Evolutionary conservation across 257 asterid genomes (phyloP).

Genomic region (Craterostigma plantagineum): DNA sequence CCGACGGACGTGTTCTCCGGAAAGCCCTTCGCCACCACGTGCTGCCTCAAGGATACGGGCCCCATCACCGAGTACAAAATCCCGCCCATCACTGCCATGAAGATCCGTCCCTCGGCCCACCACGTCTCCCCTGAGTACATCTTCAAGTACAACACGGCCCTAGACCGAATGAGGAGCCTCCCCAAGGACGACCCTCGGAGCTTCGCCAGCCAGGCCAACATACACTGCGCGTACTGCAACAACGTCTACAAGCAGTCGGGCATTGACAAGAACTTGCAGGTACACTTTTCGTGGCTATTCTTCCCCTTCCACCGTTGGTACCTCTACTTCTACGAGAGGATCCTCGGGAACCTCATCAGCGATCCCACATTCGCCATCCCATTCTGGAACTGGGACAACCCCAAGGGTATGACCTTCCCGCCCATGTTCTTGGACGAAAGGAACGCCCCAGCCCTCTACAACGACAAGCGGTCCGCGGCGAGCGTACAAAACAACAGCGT

Average conservation of each 20-base stretch:
- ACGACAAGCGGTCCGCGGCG: slow-evolving; percentile 11
- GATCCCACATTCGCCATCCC: slow-evolving; percentile 32
- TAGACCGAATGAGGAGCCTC: slow-evolving; percentile 21
- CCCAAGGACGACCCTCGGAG: slow-evolving; percentile 23
- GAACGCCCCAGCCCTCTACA: slow-evolving; percentile 6
- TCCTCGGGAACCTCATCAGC: slow-evolving; percentile 17
- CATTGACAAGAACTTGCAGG: slow-evolving; percentile 13
- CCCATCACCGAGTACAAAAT: slow-evolving; percentile 12
- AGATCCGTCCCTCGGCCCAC: slow-evolving; percentile 31
- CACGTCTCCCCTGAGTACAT: slow-evolving; percentile 10
- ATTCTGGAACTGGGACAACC: slow-evolving; percentile 34
- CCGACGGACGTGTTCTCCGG: slow-evolving; percentile 7
- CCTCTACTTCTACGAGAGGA: slow-evolving; percentile 26
- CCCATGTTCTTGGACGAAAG: neutral
- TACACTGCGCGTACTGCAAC: slow-evolving; percentile 39
- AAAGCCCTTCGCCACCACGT: slow-evolving; percentile 20
- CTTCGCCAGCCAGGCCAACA: slow-evolving; percentile 28
- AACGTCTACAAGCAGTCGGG: slow-evolving; percentile 19
- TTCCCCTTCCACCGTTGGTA: slow-evolving; percentile 37
- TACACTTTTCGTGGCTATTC: slow-evolving; percentile 26
- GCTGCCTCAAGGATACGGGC: slow-evolving; percentile 17
- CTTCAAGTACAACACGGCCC: slow-evolving; percentile 21
- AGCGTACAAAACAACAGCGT: slow-evolving; percentile 11
- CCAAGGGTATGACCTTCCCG: slow-evolving; percentile 19
- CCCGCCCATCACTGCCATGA: slow-evolving; percentile 6